A percentile compares a stretch with the other conserved stretches of the same genome.
Conservation (phyloP, 805 yeast species). For the Starmerella sirachaensis region DNA sequence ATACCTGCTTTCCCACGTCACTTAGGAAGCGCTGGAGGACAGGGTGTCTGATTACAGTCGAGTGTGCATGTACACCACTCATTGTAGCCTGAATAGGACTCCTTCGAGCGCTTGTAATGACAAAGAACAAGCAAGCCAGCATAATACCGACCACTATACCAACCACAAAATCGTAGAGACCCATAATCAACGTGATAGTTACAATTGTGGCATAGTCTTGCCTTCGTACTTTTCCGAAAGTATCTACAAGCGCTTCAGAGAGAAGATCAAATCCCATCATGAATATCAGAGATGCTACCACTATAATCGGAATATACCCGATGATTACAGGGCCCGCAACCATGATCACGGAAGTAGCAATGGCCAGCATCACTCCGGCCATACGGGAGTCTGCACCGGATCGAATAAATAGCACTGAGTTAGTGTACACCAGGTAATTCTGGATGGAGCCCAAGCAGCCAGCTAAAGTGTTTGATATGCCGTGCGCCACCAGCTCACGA, state of each 20-base stretch:
- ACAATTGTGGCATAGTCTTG: conserved; percentile 79
- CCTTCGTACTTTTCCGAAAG: conserved; percentile 57
- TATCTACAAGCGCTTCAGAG: conserved; percentile 76
- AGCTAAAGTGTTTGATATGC: conserved; percentile 73
- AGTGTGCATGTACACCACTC: conserved; percentile 78
- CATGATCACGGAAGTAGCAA: conserved; percentile 73
- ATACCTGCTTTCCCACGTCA: conserved; percentile 82
- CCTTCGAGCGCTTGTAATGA: conserved; percentile 77
- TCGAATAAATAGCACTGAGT: conserved; percentile 77
- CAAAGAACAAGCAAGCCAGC: conserved; percentile 86
- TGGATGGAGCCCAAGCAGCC: conserved; percentile 83
- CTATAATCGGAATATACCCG: conserved; percentile 89
- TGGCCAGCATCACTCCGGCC: conserved; percentile 81
- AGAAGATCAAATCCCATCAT: conserved; percentile 81
- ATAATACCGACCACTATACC: conserved; percentile 86
- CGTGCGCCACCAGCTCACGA: conserved; percentile 88
- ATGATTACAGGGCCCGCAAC: conserved; percentile 82
- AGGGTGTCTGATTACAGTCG: conserved; percentile 85
- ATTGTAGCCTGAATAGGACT: conserved; percentile 73
- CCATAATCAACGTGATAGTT: conserved; percentile 87
- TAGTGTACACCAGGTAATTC: conserved; percentile 89
- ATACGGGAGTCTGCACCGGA: conserved; percentile 87
- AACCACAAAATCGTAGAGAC: conserved; percentile 84
- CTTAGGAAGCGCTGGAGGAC: conserved; percentile 73
- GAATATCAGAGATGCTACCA: conserved; percentile 86